A percentile compares a stretch with the other conserved stretches of the same genome.
Evolutionary conservation across 805 yeast species (phyloP).

Genomic region (Torulaspora quercuum): DNA sequence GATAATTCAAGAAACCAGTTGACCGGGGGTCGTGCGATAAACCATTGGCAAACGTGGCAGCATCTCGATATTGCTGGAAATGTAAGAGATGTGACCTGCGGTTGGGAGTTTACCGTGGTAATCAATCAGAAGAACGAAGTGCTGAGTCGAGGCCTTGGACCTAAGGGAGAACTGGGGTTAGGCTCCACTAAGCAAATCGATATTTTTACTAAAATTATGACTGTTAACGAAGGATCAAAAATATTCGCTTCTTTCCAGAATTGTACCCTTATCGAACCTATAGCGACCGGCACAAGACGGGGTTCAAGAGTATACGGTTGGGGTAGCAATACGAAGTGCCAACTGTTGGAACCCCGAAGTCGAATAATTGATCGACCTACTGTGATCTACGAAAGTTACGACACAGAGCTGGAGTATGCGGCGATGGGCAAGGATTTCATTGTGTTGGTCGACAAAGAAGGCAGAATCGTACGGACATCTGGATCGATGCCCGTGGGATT

Average conservation of each 20-base stretch:
- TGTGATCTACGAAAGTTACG: conserved; percentile 17
- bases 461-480: conserved; percentile 12
- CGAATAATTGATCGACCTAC: conserved; percentile 20
- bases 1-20: conserved; percentile 54
- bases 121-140: conserved; percentile 43
- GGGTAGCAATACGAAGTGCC: conserved; percentile 51
- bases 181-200: conserved; percentile 29
- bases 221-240: conserved; percentile 9
- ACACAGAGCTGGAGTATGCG: conserved; percentile 14
- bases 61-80: not conserved
- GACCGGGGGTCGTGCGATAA: too few species aligned
- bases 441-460: conserved; percentile 17
- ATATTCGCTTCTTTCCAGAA: conserved; percentile 39
- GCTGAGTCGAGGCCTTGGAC: conserved; percentile 59
- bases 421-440: conserved; percentile 34
- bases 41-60: conserved; percentile 8
- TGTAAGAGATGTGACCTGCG: conserved; percentile 57
- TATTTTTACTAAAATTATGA: conserved; percentile 15
- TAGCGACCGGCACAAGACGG: conserved; percentile 50
- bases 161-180: conserved; percentile 70
- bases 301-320: conserved; percentile 41
- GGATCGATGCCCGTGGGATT: conserved; percentile 27
- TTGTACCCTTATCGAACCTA: conserved; percentile 68
- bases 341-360: conserved; percentile 35
- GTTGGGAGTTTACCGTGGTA: conserved; percentile 74